A percentile compares a stretch with the other conserved stretches of the same genome.
Evolutionary conservation across 371 early-diverging fungal genomes (phyloP).

Genomic region (Apophysomyces ossiformis): DNA sequence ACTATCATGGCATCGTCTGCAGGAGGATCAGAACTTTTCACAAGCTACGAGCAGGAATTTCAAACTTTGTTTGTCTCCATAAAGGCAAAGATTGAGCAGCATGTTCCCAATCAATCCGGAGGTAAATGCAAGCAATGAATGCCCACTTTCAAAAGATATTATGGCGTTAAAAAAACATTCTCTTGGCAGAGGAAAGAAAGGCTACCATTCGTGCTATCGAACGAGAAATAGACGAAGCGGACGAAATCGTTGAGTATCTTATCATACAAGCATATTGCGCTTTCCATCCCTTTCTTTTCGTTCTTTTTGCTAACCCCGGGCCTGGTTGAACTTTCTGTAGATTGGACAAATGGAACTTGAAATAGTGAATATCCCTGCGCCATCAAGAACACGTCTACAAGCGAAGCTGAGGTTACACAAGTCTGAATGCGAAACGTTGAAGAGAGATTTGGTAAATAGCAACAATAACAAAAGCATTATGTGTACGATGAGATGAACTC

Average conservation of each 20-base stretch:
- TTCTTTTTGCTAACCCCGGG: background rate
- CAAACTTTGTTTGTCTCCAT: constrained; percentile 66
- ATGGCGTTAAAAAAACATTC: too few species aligned
- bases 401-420: constrained; percentile 77
- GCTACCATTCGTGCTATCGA: constrained; percentile 74
- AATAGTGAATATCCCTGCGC: constrained; percentile 73
- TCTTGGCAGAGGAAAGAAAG: constrained; percentile 69
- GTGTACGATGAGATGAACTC: background rate
- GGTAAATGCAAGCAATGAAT: constrained; percentile 33
- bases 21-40: constrained; percentile 77
- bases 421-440: constrained; percentile 75
- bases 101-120: constrained; percentile 65
- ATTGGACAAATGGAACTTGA: constrained; percentile 94
- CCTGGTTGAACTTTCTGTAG: constrained; percentile 42
- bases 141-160: too few species aligned
- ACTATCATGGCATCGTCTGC: constrained; percentile 41
- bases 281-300: background rate
- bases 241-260: constrained; percentile 76
- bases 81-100: constrained; percentile 60
- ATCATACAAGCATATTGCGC: background rate
- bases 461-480: background rate
- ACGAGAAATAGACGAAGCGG: constrained; percentile 90
- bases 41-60: constrained; percentile 89
- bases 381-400: constrained; percentile 69
- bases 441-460: constrained; percentile 70